Conservation (phyloP, 148 eudicot genomes). For the Euryodendron excelsum region DNA sequence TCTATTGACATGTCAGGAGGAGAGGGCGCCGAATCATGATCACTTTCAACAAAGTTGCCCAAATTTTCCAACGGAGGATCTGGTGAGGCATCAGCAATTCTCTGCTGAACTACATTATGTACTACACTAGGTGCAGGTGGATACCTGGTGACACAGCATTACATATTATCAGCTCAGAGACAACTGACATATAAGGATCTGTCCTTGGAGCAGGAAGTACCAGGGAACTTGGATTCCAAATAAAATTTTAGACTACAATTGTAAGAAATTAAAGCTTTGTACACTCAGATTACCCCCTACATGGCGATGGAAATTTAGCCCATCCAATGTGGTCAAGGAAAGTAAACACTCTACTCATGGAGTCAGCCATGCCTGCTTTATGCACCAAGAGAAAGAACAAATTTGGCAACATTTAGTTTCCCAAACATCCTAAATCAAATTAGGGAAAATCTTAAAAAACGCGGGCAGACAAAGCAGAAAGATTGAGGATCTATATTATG, state of each 20-base stretch:
- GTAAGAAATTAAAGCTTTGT: too few species aligned
- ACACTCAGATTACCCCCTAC: not conserved
- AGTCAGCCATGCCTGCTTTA: not conserved
- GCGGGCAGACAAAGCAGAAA: not conserved
- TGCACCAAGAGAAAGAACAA: conserved; percentile 8
- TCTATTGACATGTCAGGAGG: conserved; percentile 51
- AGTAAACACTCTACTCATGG: not conserved
- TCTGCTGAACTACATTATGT: conserved; percentile 33
- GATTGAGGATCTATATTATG: not conserved
- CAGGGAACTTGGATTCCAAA: not conserved
- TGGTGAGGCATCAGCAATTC: conserved; percentile 28
- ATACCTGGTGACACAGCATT: conserved; percentile 39
- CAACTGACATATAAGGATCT: not conserved
- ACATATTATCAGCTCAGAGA: not conserved
- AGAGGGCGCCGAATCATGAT: conserved; percentile 86
- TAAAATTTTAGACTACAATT: not conserved
- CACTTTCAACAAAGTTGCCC: conserved; percentile 63
- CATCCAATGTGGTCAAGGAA: not conserved
- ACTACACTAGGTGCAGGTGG: conserved; percentile 30
- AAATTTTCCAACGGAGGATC: conserved; percentile 36
- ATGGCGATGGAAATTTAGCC: not conserved
- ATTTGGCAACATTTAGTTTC: not conserved
- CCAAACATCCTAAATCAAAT: not conserved
- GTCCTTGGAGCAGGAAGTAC: not conserved
- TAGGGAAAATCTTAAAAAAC: not conserved